These are phyloP conservation scores for Radiomyces spectabilis DNA, from an alignment of 192 early-diverging fungal genomes.

Conservation along the genomic window DNA sequence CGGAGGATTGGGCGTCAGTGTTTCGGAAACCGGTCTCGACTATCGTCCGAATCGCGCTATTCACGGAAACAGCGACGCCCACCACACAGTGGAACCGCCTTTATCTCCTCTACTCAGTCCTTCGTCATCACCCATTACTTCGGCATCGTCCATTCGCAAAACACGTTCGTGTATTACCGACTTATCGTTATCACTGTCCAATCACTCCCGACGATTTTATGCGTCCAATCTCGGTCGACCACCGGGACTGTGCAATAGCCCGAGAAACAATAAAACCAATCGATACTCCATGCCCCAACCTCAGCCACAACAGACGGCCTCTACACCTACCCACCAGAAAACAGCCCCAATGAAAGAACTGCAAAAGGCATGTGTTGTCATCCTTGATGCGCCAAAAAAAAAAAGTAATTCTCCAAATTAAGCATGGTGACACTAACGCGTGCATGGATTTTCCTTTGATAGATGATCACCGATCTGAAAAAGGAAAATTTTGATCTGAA, in stretches of 20 bases:
- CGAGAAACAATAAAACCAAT: background rate
- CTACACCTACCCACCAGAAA: background rate
- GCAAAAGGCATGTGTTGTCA: background rate
- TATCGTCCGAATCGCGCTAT: background rate
- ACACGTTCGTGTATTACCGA: too few species aligned
- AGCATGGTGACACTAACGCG: background rate
- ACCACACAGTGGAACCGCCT: too few species aligned
- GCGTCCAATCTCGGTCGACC: background rate
- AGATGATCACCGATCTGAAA: slow-evolving; percentile 19
- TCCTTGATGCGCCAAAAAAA: background rate
- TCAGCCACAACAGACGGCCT: background rate
- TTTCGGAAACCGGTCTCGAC: background rate
- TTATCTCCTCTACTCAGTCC: too few species aligned
- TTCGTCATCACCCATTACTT: too few species aligned
- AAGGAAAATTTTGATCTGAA: slow-evolving; percentile 23
- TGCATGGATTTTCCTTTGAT: background rate
- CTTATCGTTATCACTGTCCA: too few species aligned
- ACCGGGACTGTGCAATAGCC: background rate
- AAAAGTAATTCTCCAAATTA: background rate
- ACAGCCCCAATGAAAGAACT: slow-evolving; percentile 3
- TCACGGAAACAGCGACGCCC: background rate
- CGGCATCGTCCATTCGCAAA: too few species aligned
- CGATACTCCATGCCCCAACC: background rate
- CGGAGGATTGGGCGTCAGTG: background rate
- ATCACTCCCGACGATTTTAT: background rate